phyloP scores from a whole-genome alignment of 768 basidiomycete species.

The Tylopilus cervinicoccineus region DNA sequence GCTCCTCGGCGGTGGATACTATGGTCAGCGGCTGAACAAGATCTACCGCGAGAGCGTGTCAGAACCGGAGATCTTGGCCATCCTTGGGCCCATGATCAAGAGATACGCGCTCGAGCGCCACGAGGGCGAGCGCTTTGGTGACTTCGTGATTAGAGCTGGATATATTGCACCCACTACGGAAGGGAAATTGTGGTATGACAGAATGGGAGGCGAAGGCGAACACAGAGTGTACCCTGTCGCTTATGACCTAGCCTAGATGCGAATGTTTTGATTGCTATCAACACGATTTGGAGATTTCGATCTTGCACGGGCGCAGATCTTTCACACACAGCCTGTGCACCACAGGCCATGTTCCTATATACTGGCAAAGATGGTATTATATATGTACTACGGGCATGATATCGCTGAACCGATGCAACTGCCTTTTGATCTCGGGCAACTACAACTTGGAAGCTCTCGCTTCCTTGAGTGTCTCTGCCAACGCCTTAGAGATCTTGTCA shows the following conservation, averaged over 20 bases:
- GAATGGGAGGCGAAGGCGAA: constrained; percentile 74
- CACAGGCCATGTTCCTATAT: too few relatives aligned
- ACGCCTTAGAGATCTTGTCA: constrained; percentile 60
- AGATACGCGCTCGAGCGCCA: constrained; percentile 82
- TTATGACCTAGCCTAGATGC: not conserved
- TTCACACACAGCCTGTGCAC: too few relatives aligned
- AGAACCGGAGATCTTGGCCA: constrained; percentile 88
- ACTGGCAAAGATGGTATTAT: too few relatives aligned
- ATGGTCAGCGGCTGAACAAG: constrained; percentile 94
- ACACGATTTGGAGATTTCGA: too few relatives aligned
- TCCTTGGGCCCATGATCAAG: constrained; percentile 92
- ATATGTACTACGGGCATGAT: too few relatives aligned
- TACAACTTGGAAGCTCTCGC: constrained; percentile 12
- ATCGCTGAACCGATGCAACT: too few relatives aligned
- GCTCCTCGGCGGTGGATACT: constrained; percentile 94
- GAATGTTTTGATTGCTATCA: too few relatives aligned
- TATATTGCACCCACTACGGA: constrained; percentile 84
- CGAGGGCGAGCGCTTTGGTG: constrained; percentile 91
- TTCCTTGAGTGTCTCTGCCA: constrained; percentile 55
- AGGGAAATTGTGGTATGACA: constrained; percentile 85
- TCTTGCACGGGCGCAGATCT: too few relatives aligned
- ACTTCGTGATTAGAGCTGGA: constrained; percentile 89
- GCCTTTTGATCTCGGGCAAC: not conserved
- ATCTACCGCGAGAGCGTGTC: constrained; percentile 90
- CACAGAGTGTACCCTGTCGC: constrained; percentile 28